Evolutionary conservation across 345 rosid genomes (phyloP).

Genomic region (Acer campestre): DNA sequence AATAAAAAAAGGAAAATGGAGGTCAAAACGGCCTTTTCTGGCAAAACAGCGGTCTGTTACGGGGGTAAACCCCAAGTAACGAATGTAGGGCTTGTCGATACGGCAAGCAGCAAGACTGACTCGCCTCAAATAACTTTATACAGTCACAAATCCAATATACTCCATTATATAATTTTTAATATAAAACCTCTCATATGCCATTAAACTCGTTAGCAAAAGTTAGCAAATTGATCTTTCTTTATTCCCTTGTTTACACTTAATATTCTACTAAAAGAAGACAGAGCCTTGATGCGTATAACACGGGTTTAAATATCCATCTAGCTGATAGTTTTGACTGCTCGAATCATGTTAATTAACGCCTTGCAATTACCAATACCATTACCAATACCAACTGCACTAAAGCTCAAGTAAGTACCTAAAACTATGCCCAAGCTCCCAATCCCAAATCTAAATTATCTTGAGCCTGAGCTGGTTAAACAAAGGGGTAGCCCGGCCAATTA

Average conservation of each 20-base stretch:
- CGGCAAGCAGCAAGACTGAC: not conserved
- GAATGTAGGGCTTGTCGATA: no score
- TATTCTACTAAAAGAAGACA: not conserved
- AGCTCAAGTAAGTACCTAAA: not conserved
- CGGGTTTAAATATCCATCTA: not conserved
- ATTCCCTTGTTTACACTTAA: not conserved
- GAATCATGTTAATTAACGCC: not conserved
- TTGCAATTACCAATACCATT: not conserved
- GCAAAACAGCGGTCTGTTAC: no score
- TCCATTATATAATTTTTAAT: not conserved
- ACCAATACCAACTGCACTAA: not conserved
- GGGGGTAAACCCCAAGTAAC: no score
- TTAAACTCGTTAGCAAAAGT: not conserved
- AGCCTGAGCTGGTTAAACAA: not conserved
- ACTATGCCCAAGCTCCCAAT: not conserved
- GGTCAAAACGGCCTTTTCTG: no score
- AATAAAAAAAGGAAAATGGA: no score
- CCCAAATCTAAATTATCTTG: not conserved
- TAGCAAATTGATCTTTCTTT: not conserved
- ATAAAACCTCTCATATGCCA: not conserved
- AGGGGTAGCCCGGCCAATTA: not conserved
- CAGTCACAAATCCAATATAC: not conserved
- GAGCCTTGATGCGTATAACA: not conserved
- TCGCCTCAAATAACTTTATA: not conserved
- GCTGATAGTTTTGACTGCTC: not conserved